These are phyloP conservation scores for Fraxinus dipetala DNA, from an alignment of 305 asterid genomes.

Conservation along the genomic window DNA sequence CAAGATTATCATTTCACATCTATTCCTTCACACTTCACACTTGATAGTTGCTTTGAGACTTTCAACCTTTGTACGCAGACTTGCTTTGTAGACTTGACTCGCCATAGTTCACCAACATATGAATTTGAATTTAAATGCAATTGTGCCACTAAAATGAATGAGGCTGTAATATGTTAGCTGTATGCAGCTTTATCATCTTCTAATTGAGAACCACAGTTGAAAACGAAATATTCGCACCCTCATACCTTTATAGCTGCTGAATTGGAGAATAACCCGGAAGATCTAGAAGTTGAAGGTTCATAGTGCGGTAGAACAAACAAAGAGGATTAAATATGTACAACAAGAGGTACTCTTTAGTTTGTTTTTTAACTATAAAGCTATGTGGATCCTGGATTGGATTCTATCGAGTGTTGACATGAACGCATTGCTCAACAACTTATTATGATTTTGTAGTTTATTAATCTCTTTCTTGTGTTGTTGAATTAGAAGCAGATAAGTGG, in stretches of 20 bases:
- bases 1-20: neutral
- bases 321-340: neutral
- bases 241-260: neutral
- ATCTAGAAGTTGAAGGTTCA: neutral
- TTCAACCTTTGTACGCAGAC: neutral
- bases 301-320: neutral
- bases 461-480: neutral
- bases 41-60: neutral
- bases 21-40: neutral
- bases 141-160: neutral
- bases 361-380: neutral
- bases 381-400: neutral
- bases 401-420: neutral
- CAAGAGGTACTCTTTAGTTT: neutral
- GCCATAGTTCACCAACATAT: neutral
- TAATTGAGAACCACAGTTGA: neutral
- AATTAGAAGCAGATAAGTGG: neutral
- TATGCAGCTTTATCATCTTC: neutral
- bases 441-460: neutral
- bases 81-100: neutral
- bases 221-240: neutral
- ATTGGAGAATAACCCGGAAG: neutral
- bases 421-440: neutral
- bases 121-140: neutral
- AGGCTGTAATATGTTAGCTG: neutral